Evolutionary conservation across 2,329 filamentous ascomycete genomes (phyloP), one percentile per base, ranked within the genome.

Genomic region (Penicillium frequentans): DNA sequence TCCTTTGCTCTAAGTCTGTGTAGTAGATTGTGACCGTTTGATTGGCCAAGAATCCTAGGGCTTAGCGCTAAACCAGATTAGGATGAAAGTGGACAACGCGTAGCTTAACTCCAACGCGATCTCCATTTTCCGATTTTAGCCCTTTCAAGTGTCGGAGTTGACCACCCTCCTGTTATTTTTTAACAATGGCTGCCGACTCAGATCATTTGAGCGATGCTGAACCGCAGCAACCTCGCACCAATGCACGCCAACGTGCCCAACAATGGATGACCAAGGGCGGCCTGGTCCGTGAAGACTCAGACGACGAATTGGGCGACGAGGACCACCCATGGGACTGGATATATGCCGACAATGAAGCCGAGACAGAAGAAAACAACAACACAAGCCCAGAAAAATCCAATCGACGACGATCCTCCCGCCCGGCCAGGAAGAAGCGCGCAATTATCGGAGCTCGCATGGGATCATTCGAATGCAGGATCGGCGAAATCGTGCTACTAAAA

Each of bases 371-470:
- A 9, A 53, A 37, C 5, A 46, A 47, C 4, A 44, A 57, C 16
- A 58, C 24, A 0, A 57, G 43, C 21, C 57, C 49, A 3, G 59
- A 64, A 43, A 68, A 70, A 54, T 60, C 69, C 35, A 64, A 58
- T 49, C 67, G 68, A 33, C 66, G 66, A 53, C 68, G 70, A 47
- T 68, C 72, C 2, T 65, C 67, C 1, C 72, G 71, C 13, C 63
- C 68, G 26, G 63, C 58, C 31, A 55, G 53, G 44, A 71, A 74
- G 55, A 55, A 64, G 29, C 67, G 72, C 65, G 81, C 77, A 55
- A 96, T 97, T 45, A 73, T 95, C 42, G 95, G 91, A 4, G 95
- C 93, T 21, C 86, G 85, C 26, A 92, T 92, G 82, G 93, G 92
- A 24, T 80, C 74, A 13, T 96, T 97, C 63, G 84, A 89, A 69